Conservation (phyloP, 2,329 filamentous ascomycete species). For the Calonectria hongkongensis region DNA sequence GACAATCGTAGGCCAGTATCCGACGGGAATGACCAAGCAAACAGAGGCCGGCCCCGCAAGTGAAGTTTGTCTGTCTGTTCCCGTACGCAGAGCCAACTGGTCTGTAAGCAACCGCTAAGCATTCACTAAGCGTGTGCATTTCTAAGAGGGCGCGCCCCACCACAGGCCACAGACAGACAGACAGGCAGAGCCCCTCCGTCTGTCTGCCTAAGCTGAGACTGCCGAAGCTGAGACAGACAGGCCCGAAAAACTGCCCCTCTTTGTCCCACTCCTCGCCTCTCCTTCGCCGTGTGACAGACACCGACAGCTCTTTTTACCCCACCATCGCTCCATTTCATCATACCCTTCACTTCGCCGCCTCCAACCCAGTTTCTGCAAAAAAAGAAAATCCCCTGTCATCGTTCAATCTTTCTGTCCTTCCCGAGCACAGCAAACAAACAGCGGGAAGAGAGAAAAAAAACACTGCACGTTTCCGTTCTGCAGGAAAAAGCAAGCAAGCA, state of each 20-base stretch:
- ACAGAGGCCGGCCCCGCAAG: too few relatives aligned
- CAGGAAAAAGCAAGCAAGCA: background rate
- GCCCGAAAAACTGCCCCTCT: conserved; percentile 3
- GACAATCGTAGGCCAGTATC: too few relatives aligned
- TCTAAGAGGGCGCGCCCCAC: background rate
- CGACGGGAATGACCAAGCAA: too few relatives aligned
- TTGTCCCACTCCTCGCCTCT: background rate
- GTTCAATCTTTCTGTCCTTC: too few relatives aligned
- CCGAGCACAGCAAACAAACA: too few relatives aligned
- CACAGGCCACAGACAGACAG: too few relatives aligned
- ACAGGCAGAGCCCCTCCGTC: background rate
- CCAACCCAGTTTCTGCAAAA: too few relatives aligned
- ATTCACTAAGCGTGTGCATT: conserved; percentile 7
- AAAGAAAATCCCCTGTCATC: too few relatives aligned
- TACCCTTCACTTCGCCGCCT: conserved; percentile 26
- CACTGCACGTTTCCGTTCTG: background rate
- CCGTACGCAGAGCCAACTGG: too few relatives aligned
- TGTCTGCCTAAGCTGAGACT: background rate
- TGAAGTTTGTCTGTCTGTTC: too few relatives aligned
- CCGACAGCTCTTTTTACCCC: conserved; percentile 10
- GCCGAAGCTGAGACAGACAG: conserved; percentile 4
- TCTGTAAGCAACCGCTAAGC: conserved; percentile 27
- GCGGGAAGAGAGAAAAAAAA: too few relatives aligned
- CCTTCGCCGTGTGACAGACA: conserved; percentile 17
- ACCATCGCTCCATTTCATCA: conserved; percentile 41